Evolutionary conservation across 139 green algal genomes (phyloP).

Genomic region (Coelastrella sp.): DNA sequence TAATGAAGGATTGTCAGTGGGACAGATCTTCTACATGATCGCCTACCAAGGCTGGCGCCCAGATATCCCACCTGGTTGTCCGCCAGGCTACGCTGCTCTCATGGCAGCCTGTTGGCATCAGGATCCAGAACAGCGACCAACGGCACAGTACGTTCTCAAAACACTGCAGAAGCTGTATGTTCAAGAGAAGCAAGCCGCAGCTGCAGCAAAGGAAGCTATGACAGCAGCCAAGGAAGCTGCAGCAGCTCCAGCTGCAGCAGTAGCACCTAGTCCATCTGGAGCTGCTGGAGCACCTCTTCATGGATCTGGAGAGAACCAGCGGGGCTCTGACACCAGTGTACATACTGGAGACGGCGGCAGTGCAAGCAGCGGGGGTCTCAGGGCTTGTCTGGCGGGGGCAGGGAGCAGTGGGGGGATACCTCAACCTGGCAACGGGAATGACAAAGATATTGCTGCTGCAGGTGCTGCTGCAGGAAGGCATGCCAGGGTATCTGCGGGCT

Average conservation of each 20-base stretch:
- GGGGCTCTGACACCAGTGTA: neutral
- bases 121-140: constrained; percentile 40
- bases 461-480: neutral
- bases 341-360: neutral
- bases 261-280: neutral
- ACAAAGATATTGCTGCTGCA: neutral
- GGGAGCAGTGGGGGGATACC: neutral
- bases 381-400: neutral
- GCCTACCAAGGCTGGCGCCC: constrained; percentile 39
- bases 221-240: neutral
- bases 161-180: constrained; percentile 45
- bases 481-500: neutral
- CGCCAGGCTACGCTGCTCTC: constrained; percentile 48
- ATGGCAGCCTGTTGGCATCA: constrained; percentile 57
- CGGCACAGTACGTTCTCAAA: constrained; percentile 11
- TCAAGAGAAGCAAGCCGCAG: neutral
- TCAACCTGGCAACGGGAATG: neutral
- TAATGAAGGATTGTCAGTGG: constrained; percentile 46
- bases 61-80: constrained; percentile 47
- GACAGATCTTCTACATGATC: constrained; percentile 61
- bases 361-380: neutral
- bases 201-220: neutral
- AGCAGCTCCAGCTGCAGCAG: neutral
- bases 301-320: neutral
- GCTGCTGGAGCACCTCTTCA: neutral